Base-by-base conservation (phyloP, 208 protist genomes). In the Crithidia bombi region DNA sequence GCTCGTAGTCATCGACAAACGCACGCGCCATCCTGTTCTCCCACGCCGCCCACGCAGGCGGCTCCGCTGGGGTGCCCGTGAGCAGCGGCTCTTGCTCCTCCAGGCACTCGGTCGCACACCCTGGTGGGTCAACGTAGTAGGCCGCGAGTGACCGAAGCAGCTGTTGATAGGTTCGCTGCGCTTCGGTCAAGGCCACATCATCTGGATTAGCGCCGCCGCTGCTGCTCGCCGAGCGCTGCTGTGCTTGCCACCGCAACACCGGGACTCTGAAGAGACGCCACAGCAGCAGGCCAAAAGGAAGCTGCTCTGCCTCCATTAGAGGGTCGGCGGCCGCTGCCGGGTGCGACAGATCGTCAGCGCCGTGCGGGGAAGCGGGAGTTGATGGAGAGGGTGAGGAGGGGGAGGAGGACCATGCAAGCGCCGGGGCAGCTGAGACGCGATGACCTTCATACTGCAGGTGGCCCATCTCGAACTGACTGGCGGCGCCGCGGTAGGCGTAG, bases 261-360 rank as follows among this genome's bases (percentile, higher is more conserved):
- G 77, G 78, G 1, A 73, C 0, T 14, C 73, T 70, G 49, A 83
- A 82, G 39, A 82, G 41, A 2, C 81, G 65, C 81, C 81, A 86
- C n/a, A 86, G 62, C 21, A 86, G 69, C 26, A 81, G 52, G 1
- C 81, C 81, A 6, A 86, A 54, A 10, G 81, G 66, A 1, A 81
- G 65, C 6, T 61, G 59, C 17, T 80, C 69, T 2, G 61, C 32
- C 35, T 56, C 65, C 10, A 69, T 38, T 30, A 50, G 15, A 7
- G 26, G 2, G 5, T 28, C 35, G 26, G 33, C 47, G 44, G 46
- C 51, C 0, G 28, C 47, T 0, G 46, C 62, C 3, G 33, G 5
- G 2, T 26, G 25, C 36, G 55, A 1, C 33, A 46, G 3, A 28
- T 4, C 21, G 2, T 51, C n/a, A 2, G 14, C 38, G 6, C 46